These are phyloP conservation scores for Botryosphaeria dothidea DNA, from an alignment of 2,329 filamentous ascomycete genomes.

Conservation along the genomic window DNA sequence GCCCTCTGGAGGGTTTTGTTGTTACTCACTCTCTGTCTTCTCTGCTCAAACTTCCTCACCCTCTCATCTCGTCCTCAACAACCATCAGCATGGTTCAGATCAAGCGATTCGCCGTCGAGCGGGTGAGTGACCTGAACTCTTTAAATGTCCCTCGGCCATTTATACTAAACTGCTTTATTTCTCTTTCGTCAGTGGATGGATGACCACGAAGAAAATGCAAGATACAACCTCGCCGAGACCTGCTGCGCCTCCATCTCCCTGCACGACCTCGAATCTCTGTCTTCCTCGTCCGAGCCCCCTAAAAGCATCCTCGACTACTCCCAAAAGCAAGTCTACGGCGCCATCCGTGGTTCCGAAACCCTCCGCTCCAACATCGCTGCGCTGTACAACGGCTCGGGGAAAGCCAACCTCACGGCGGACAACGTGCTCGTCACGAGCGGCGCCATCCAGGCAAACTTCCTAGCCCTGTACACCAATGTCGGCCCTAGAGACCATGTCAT, in stretches of 20 bases:
- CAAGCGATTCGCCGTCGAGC: constrained; percentile 5
- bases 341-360: constrained; percentile 67
- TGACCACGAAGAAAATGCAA: constrained; percentile 52
- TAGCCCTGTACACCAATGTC: constrained; percentile 73
- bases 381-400: constrained; percentile 55
- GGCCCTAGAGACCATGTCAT: constrained; percentile 78
- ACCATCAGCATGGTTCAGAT: constrained; percentile 21
- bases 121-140: neutral
- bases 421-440: constrained; percentile 77
- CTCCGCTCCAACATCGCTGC: constrained; percentile 66
- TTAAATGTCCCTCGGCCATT: too few relatives aligned
- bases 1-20: neutral
- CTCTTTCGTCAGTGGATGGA: constrained; percentile 68
- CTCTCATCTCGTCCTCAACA: neutral
- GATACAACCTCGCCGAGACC: constrained; percentile 75
- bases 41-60: too few relatives aligned
- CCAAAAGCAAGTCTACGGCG: constrained; percentile 69
- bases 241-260: constrained; percentile 75
- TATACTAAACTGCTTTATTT: too few relatives aligned
- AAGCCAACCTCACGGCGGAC: constrained; percentile 58
- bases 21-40: neutral
- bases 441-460: constrained; percentile 81
- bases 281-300: constrained; percentile 54
- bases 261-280: constrained; percentile 63
- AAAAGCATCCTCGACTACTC: constrained; percentile 41